phyloP scores from a whole-genome alignment of 805 yeast genomes.

The Metschnikowia corniflorae region DNA sequence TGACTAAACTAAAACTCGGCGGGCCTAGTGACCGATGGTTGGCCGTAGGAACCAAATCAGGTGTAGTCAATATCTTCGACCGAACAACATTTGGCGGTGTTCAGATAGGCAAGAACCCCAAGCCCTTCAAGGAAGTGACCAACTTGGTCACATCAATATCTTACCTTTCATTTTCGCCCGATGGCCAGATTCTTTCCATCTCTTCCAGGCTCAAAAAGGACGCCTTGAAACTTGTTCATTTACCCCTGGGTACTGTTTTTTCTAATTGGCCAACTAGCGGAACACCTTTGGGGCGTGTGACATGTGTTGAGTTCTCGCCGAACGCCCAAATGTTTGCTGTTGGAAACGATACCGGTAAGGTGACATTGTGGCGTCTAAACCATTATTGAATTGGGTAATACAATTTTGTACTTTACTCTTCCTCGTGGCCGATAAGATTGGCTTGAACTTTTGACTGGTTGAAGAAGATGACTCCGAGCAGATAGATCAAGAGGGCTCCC shows the following conservation, averaged over 20 bases:
- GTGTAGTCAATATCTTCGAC: constrained; percentile 87
- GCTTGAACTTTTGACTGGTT: no score
- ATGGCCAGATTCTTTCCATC: constrained; percentile 84
- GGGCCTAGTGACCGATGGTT: constrained; percentile 70
- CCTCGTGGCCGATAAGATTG: no score
- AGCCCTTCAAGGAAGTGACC: constrained; percentile 65
- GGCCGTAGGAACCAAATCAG: constrained; percentile 86
- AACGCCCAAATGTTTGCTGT: constrained; percentile 78
- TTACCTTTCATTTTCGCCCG: constrained; percentile 67
- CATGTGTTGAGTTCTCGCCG: constrained; percentile 75
- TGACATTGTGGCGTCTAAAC: constrained; percentile 82
- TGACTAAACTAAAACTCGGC: constrained; percentile 72
- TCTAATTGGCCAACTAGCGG: constrained; percentile 97
- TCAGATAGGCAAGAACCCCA: constrained; percentile 19
- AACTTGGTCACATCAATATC: constrained; percentile 82
- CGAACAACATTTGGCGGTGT: constrained; percentile 26
- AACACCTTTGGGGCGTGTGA: constrained; percentile 94
- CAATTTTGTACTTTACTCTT: no score
- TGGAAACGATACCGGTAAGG: constrained; percentile 89
- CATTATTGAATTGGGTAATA: constrained; percentile 76
- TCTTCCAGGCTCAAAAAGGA: constrained; percentile 85
- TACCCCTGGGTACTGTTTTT: constrained; percentile 83
- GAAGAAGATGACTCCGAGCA: no score
- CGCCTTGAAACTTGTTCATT: constrained; percentile 79
- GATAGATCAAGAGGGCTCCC: no score